Percentiles rank a stretch among this genome's conserved stretches.
phyloP scores from a whole-genome alignment of 2,329 filamentous ascomycete genomes.

The Fusarium torreyae region DNA sequence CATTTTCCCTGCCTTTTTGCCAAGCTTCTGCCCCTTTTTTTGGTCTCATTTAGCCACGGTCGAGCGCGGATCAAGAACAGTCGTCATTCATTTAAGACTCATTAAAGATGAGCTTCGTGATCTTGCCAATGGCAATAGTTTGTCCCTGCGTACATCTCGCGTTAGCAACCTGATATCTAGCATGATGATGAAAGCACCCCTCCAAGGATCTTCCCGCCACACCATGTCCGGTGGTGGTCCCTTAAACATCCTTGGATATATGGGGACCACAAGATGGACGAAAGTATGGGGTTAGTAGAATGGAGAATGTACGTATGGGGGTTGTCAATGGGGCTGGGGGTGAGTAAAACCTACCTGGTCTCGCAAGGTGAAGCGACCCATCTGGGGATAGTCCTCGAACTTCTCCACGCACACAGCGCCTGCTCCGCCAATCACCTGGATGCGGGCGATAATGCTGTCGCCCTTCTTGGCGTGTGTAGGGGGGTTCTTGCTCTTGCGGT shows the following conservation, averaged over 20 bases:
- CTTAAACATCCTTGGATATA: constrained; percentile 4
- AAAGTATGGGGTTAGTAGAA: constrained; percentile 28
- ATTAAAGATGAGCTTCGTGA: constrained; percentile 83
- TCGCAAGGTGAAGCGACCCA: constrained; percentile 90
- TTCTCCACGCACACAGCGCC: constrained; percentile 92
- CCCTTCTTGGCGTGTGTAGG: constrained; percentile 90
- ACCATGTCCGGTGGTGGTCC: constrained; percentile 15
- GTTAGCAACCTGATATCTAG: constrained; percentile 47
- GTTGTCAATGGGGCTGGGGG: constrained; percentile 20
- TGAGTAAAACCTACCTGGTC: constrained; percentile 76
- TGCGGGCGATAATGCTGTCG: constrained; percentile 89
- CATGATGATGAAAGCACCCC: constrained; percentile 21
- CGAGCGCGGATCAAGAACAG: constrained; percentile 19
- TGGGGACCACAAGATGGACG: constrained; percentile 19
- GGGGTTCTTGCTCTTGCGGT: constrained; percentile 91
- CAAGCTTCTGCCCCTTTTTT: constrained; percentile 16
- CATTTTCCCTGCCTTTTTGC: constrained; percentile 31
- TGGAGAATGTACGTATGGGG: constrained; percentile 9
- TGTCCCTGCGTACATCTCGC: constrained; percentile 76
- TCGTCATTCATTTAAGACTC: constrained; percentile 49
- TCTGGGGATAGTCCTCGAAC: constrained; percentile 96
- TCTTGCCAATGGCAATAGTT: constrained; percentile 99
- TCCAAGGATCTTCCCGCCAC: constrained; percentile 19
- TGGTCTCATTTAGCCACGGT: constrained; percentile 15
- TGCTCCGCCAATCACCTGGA: constrained; percentile 88